Percentiles rank a stretch among this genome's conserved stretches.
These are phyloP conservation scores for Lodderomyces beijingensis DNA, from an alignment of 1,139 yeast species.

Conservation along the genomic window DNA sequence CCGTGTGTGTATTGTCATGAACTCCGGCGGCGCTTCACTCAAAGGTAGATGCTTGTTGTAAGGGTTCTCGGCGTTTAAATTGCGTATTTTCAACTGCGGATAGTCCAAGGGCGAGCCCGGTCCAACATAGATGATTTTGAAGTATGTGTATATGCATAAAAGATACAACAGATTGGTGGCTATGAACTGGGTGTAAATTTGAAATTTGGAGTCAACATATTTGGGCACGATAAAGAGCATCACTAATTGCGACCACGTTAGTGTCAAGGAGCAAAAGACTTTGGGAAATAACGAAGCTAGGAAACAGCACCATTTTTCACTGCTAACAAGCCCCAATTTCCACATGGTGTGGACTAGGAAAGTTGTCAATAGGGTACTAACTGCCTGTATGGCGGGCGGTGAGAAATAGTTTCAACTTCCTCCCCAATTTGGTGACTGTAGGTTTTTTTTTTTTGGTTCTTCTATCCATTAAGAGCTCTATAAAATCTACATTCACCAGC, in stretches of 20 bases:
- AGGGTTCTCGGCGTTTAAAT: constrained; percentile 9
- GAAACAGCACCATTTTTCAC: constrained; percentile 38
- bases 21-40: constrained; percentile 13
- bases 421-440: too few relatives aligned
- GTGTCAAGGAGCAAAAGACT: constrained; percentile 43
- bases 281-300: constrained; percentile 58
- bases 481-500: too few relatives aligned
- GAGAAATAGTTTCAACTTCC: too few relatives aligned
- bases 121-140: constrained; percentile 51
- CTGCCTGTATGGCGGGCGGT: too few relatives aligned
- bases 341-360: too few relatives aligned
- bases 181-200: constrained; percentile 14
- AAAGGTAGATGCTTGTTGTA: constrained; percentile 5
- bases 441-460: too few relatives aligned
- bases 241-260: constrained; percentile 59
- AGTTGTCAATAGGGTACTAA: too few relatives aligned
- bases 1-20: constrained; percentile 17
- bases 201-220: constrained; percentile 13
- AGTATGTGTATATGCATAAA: constrained; percentile 42
- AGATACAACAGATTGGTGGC: constrained; percentile 19
- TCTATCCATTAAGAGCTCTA: too few relatives aligned
- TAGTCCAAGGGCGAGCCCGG: constrained; percentile 60
- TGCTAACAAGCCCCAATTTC: background rate
- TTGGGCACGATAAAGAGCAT: constrained; percentile 19
- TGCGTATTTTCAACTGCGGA: constrained; percentile 8